phyloP scores from a whole-genome alignment of 257 asterid species.

The Hygrophila difformis region DNA sequence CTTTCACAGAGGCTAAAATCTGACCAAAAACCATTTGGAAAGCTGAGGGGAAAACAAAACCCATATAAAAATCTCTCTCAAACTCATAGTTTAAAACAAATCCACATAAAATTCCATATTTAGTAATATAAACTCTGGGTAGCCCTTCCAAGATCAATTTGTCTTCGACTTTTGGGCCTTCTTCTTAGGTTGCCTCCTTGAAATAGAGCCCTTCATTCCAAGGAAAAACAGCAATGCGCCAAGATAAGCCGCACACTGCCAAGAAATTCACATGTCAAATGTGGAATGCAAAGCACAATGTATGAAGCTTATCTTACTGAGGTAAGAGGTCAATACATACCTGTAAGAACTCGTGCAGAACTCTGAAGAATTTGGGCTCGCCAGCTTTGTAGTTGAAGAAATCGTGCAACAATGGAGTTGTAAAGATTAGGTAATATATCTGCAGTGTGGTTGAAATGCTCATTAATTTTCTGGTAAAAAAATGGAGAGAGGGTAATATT shows the following conservation, averaged over 20 bases:
- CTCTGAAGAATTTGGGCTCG: slow-evolving; percentile 23
- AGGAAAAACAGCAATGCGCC: slow-evolving; percentile 55
- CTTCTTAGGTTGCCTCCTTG: slow-evolving; percentile 36
- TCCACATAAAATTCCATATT: too few species aligned
- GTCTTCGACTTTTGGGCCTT: slow-evolving; percentile 39
- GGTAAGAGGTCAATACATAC: too few species aligned
- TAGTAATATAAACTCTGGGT: too few species aligned
- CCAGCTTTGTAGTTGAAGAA: slow-evolving; percentile 31
- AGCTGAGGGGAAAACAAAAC: too few species aligned
- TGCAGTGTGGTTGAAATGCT: slow-evolving; percentile 15
- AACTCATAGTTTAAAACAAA: too few species aligned
- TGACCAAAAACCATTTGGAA: too few species aligned
- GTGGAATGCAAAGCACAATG: not conserved
- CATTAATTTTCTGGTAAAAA: too few species aligned
- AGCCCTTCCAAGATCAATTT: too few species aligned
- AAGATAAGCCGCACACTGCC: slow-evolving; percentile 34
- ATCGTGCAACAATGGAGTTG: slow-evolving; percentile 36
- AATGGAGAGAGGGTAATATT: slow-evolving; percentile 1
- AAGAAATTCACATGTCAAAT: slow-evolving; percentile 1
- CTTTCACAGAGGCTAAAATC: too few species aligned
- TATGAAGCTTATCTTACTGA: too few species aligned
- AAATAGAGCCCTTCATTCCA: slow-evolving; percentile 49
- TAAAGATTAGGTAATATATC: slow-evolving; percentile 32
- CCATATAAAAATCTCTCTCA: too few species aligned
- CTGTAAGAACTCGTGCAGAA: slow-evolving; percentile 34